A percentile compares a stretch with the other conserved stretches of the same genome.
Conservation (phyloP, 805 yeast species). For the Nakazawaea ambrosiae region DNA sequence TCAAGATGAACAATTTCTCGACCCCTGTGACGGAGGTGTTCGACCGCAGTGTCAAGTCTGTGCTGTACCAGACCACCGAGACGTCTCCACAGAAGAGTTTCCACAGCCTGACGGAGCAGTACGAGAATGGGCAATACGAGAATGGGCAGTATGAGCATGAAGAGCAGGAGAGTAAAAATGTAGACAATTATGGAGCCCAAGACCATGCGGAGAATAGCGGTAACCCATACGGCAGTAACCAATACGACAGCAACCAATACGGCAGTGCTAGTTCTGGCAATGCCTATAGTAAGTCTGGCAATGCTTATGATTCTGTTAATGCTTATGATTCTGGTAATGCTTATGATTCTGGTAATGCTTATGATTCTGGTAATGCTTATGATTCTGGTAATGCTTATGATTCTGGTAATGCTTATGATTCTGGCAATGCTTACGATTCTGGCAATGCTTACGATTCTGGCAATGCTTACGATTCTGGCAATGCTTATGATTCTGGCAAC, state of each 20-base stretch:
- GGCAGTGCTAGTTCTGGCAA: background rate
- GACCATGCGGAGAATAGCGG: background rate
- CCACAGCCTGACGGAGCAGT: background rate
- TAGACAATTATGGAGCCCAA: background rate
- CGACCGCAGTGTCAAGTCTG: background rate
- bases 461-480: background rate
- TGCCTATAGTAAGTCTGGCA: background rate
- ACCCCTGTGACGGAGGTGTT: slow-evolving; percentile 1
- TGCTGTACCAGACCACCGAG: background rate
- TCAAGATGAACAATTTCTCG: slow-evolving; percentile 3
- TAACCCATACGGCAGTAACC: background rate
- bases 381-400: background rate
- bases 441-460: background rate
- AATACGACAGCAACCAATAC: background rate
- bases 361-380: background rate
- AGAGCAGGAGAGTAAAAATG: background rate
- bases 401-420: background rate
- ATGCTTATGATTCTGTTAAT: background rate
- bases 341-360: too few species aligned
- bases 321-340: background rate
- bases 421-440: background rate
- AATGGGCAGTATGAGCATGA: background rate
- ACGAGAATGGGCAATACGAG: background rate
- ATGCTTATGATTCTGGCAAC: background rate
- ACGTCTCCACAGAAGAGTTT: slow-evolving; percentile 4